These are phyloP conservation scores for Metarhizium robertsii DNA, from an alignment of 2,329 filamentous ascomycete genomes.

Conservation along the genomic window DNA sequence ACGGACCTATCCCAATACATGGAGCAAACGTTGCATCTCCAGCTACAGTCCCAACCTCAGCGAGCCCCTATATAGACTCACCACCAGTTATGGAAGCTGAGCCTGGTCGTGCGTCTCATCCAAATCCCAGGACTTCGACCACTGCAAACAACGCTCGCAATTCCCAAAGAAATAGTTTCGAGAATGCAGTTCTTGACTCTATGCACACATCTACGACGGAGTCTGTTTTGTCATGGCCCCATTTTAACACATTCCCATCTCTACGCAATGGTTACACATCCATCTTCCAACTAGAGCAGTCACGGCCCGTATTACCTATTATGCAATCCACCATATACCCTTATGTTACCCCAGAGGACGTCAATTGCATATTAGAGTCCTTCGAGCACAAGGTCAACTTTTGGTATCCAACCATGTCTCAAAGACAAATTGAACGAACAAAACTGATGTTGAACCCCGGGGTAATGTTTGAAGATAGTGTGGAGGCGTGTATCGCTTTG, in stretches of 20 bases:
- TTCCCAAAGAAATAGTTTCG: slow-evolving; percentile 18
- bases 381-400: slow-evolving; percentile 41
- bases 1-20: slow-evolving; percentile 5
- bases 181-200: slow-evolving; percentile 39
- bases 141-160: slow-evolving; percentile 10
- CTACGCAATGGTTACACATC: slow-evolving; percentile 32
- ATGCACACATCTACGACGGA: slow-evolving; percentile 43
- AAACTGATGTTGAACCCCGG: slow-evolving; percentile 22
- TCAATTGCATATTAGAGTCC: slow-evolving; percentile 29
- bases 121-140: slow-evolving; percentile 13
- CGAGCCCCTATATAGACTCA: slow-evolving; percentile 2
- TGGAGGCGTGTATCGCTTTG: slow-evolving; percentile 31
- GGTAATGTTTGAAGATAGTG: slow-evolving; percentile 25
- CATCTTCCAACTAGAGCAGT: slow-evolving; percentile 39
- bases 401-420: slow-evolving; percentile 42
- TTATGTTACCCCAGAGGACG: slow-evolving; percentile 30
- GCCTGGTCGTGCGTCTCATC: slow-evolving; percentile 12
- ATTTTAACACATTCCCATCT: slow-evolving; percentile 34
- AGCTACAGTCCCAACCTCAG: background rate
- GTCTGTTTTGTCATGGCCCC: slow-evolving; percentile 40
- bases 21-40: background rate
- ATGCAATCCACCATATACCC: slow-evolving; percentile 28
- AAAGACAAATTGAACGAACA: slow-evolving; percentile 24
- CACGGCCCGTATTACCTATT: slow-evolving; percentile 25
- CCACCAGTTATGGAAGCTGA: slow-evolving; percentile 4